Conservation (phyloP, 331 rosid species). For the Dryas integrifolia region DNA sequence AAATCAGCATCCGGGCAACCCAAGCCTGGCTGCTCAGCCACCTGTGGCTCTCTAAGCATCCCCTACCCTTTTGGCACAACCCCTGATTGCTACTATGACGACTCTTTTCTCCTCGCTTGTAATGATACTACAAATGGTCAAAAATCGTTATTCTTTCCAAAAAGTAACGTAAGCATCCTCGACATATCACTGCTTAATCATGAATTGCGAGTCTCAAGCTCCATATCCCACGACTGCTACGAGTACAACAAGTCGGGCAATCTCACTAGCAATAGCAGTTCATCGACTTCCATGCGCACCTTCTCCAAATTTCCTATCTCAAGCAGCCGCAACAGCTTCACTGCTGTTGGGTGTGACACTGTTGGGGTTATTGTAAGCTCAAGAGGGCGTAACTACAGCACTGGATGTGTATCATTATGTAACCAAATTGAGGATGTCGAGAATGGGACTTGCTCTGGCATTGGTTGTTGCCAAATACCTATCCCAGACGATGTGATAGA, state of each 20-base stretch:
- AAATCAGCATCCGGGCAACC: too few species aligned
- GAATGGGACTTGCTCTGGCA: not conserved
- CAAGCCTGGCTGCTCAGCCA: slow-evolving; percentile 16
- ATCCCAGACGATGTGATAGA: not conserved
- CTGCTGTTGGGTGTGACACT: not conserved
- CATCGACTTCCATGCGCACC: not conserved
- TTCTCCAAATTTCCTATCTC: not conserved
- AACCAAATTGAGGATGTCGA: not conserved
- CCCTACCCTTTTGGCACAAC: slow-evolving; percentile 41
- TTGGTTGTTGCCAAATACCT: slow-evolving; percentile 1
- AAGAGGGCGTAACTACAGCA: not conserved
- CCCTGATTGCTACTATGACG: slow-evolving; percentile 19
- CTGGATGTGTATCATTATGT: not conserved
- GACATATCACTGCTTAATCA: not conserved
- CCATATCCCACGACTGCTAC: not conserved
- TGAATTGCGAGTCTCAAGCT: not conserved
- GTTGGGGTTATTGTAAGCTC: not conserved
- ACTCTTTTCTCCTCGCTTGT: slow-evolving; percentile 29
- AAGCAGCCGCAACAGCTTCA: not conserved
- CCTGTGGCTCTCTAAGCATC: slow-evolving; percentile 31
- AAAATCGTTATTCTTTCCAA: not conserved
- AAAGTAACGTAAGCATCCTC: not conserved
- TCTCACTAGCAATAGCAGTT: too few species aligned
- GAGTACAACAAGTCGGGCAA: too few species aligned
- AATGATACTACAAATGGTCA: not conserved